A percentile compares a stretch with the other conserved stretches of the same genome.
Conservation (phyloP, 371 early-diverging fungal genomes). For the Rhizomucor pusillus region DNA sequence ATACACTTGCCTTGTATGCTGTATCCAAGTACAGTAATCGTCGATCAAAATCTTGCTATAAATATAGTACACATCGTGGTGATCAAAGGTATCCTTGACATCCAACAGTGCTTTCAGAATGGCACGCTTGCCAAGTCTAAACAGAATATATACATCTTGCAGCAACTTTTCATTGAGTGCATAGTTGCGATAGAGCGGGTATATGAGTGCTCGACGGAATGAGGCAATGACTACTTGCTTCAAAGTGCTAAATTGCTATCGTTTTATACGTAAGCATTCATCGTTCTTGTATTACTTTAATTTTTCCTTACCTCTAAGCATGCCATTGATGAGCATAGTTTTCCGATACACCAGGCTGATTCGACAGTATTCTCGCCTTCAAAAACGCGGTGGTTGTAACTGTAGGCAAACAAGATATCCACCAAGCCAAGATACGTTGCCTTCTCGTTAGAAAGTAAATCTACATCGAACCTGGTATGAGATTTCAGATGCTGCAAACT, state of each 20-base stretch:
- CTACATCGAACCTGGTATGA: no score
- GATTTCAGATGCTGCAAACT: no score
- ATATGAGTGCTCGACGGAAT: conserved; percentile 78
- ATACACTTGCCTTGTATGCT: conserved; percentile 55
- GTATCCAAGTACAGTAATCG: conserved; percentile 98
- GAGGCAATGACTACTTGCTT: conserved; percentile 60
- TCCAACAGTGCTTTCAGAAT: conserved; percentile 78
- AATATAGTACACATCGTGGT: conserved; percentile 84
- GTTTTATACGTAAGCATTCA: neutral
- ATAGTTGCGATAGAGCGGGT: conserved; percentile 84
- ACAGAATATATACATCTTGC: conserved; percentile 80
- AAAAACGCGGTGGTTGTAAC: conserved; percentile 82
- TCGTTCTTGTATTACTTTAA: neutral
- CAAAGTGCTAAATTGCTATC: conserved; percentile 64
- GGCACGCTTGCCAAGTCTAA: conserved; percentile 81
- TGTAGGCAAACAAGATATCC: conserved; percentile 89
- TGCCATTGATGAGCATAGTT: conserved; percentile 76
- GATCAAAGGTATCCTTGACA: conserved; percentile 75
- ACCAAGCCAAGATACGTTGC: conserved; percentile 82
- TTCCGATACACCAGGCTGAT: conserved; percentile 89
- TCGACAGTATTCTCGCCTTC: conserved; percentile 89
- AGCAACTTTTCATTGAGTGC: conserved; percentile 65
- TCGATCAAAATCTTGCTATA: conserved; percentile 87
- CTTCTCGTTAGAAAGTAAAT: conserved; percentile 62
- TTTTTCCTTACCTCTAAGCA: conserved; percentile 64